Base-by-base conservation (phyloP, 164 flowering plant species). In the Litsea cubeba region DNA sequence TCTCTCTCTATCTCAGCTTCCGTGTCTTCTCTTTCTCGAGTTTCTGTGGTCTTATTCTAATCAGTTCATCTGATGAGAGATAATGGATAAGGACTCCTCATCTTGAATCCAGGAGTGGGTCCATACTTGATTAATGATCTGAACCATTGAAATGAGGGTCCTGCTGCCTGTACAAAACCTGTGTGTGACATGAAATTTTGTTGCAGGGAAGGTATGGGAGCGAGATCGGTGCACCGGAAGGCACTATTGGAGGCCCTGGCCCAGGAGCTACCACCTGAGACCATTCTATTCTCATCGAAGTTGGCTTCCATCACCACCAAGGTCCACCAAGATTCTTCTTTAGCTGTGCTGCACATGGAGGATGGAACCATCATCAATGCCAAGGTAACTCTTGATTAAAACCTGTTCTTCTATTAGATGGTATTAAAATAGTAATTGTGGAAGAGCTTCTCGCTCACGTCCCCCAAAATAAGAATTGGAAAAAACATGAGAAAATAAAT, bases 281-380 rank as follows among this genome's bases (percentile, higher is more conserved):
- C 80, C 0, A 82, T 85, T 67, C 85, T 84, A 24, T 85, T 81
- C 75, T 78, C 82, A 18, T 82, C 82, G 5, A 79, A 80, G 74
- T 50, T 84, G 68, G 70, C 76, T 4, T 76, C 84, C 65, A 79
- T 84, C 25, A 76, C 77, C 62, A 40, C 78, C 32, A 50, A 71
- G 25, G 46, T 65, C 17, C 50, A 69, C 28, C 74, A 74, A 49
- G 83, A 74, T 5, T 69, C 80, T 0, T 46, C 79, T 22, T 15
- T 22, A 12, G 20, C 62, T 4, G 10, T 75, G 69, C 51, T 83
- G 0, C 75, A 64, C 50, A 67, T 82, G 80, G 80, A 75, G 62
- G 85, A 83, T 62, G 84, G 82, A 11, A 74, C 81, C 0, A 6
- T 46, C 20, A 78, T 85, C 72, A 79, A 70, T 71, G 64, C 85